Percentiles rank a stretch among this genome's conserved stretches.
phyloP scores from a whole-genome alignment of 176 grass and related monocot genomes.

The Avena sativa region DNA sequence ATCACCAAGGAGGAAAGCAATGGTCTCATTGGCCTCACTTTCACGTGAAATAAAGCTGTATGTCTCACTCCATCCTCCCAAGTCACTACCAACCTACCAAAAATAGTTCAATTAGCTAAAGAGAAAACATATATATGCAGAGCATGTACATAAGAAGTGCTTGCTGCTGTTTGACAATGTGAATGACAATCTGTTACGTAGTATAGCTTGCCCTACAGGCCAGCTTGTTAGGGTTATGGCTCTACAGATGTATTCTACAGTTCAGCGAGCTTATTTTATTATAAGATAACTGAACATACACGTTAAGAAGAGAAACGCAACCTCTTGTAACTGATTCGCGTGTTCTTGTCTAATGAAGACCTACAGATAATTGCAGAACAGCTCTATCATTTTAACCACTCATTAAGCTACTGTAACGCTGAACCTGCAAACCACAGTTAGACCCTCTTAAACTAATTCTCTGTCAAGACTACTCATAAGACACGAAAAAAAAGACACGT shows the following conservation, averaged over 20 bases:
- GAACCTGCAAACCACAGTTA: not conserved
- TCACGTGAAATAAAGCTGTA: constrained; percentile 90
- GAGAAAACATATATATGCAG: constrained; percentile 7
- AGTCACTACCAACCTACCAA: constrained; percentile 81
- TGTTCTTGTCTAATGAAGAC: not conserved
- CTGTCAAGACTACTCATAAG: not conserved
- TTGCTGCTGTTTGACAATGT: not conserved
- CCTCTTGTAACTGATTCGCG: not conserved
- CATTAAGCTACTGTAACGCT: not conserved
- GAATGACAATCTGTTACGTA: not conserved
- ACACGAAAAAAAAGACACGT: not conserved
- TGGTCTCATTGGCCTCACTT: constrained; percentile 72
- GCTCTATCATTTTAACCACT: not conserved
- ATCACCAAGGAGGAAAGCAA: constrained; percentile 86
- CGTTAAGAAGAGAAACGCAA: not conserved
- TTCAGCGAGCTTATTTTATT: not conserved
- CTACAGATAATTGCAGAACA: not conserved
- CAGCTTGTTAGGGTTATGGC: constrained; percentile 8
- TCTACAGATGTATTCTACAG: not conserved
- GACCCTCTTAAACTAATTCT: not conserved
- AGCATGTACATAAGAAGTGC: constrained; percentile 19
- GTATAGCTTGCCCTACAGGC: not conserved
- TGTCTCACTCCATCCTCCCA: constrained; percentile 75
- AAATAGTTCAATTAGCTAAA: constrained; percentile 35
- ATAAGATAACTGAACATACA: not conserved